Percentiles rank a stretch among this genome's conserved stretches.
These are phyloP conservation scores for Trichosporon sp. DNA, from an alignment of 1,284 basidiomycete species.

Conservation along the genomic window DNA sequence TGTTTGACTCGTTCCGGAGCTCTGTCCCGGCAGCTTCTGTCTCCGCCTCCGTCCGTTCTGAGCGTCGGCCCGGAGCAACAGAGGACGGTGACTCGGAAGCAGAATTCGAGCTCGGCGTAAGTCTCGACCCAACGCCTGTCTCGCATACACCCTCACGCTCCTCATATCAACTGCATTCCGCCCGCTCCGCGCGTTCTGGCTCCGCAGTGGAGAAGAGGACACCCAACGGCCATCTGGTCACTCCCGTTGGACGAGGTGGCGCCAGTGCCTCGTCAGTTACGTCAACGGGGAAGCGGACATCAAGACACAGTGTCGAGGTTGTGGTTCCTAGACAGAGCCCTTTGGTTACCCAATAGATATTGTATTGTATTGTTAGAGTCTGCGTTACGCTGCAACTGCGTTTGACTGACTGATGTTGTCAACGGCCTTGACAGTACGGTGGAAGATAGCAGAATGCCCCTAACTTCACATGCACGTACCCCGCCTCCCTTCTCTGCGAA, in stretches of 20 bases:
- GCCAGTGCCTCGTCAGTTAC: not conserved
- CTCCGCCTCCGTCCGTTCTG: too few relatives aligned
- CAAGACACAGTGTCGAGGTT: not conserved
- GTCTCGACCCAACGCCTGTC: not conserved
- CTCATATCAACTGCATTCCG: not conserved
- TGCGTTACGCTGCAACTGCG: too few relatives aligned
- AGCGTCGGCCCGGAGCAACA: too few relatives aligned
- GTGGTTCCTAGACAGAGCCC: not conserved
- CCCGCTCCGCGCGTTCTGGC: too few relatives aligned
- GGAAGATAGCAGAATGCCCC: too few relatives aligned
- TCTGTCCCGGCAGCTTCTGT: too few relatives aligned
- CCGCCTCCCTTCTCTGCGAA: too few relatives aligned
- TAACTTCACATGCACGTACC: too few relatives aligned
- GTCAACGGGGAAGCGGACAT: not conserved
- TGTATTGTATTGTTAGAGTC: not conserved
- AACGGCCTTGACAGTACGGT: too few relatives aligned
- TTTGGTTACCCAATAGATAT: not conserved
- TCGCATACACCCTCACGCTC: not conserved
- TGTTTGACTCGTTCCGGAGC: not conserved
- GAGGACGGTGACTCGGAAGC: not conserved
- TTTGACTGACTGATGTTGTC: too few relatives aligned
- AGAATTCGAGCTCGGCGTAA: not conserved
- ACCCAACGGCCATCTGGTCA: not conserved
- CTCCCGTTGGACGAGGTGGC: not conserved
- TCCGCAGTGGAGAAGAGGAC: not conserved